These are phyloP conservation scores for Coriolopsis trogii DNA, from an alignment of 1,284 basidiomycete genomes.

Conservation along the genomic window DNA sequence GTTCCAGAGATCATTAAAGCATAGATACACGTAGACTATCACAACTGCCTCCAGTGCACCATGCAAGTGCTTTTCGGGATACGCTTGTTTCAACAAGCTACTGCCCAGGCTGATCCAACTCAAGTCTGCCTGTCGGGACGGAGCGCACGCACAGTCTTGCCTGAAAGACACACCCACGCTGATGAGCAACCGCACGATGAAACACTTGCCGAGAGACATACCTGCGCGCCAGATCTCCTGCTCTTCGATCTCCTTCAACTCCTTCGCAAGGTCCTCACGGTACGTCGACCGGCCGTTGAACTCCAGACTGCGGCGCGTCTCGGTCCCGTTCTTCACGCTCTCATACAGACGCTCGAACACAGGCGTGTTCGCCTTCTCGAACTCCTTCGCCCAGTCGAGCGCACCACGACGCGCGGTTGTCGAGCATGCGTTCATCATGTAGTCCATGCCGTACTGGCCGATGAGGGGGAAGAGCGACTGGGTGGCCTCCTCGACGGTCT, in stretches of 20 bases:
- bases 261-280: slow-evolving; percentile 91
- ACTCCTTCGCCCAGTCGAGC: slow-evolving; percentile 99
- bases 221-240: slow-evolving; percentile 99
- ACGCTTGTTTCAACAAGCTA: not conserved
- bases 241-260: slow-evolving; percentile 93
- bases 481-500: slow-evolving; percentile 99
- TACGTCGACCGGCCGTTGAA: slow-evolving; percentile 95
- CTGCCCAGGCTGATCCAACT: not conserved
- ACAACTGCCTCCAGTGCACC: slow-evolving; percentile 15
- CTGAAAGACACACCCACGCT: slow-evolving; percentile 33
- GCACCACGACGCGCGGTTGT: slow-evolving; percentile 98
- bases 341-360: slow-evolving; percentile 96
- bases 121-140: slow-evolving; percentile 71
- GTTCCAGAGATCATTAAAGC: slow-evolving; percentile 7
- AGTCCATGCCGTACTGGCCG: slow-evolving; percentile 97
- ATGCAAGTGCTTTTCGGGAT: slow-evolving; percentile 24
- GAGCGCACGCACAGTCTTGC: slow-evolving; percentile 76
- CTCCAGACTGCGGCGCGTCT: slow-evolving; percentile 96
- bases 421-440: slow-evolving; percentile 99
- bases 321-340: slow-evolving; percentile 92
- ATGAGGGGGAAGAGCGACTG: slow-evolving; percentile 98
- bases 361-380: slow-evolving; percentile 92
- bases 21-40: slow-evolving; percentile 15
- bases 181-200: not conserved
- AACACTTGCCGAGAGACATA: slow-evolving; percentile 37